Evolutionary conservation across 2,329 filamentous ascomycete species (phyloP), one percentile per base, ranked within the genome.

Genomic region (Fusarium bactridioides): DNA sequence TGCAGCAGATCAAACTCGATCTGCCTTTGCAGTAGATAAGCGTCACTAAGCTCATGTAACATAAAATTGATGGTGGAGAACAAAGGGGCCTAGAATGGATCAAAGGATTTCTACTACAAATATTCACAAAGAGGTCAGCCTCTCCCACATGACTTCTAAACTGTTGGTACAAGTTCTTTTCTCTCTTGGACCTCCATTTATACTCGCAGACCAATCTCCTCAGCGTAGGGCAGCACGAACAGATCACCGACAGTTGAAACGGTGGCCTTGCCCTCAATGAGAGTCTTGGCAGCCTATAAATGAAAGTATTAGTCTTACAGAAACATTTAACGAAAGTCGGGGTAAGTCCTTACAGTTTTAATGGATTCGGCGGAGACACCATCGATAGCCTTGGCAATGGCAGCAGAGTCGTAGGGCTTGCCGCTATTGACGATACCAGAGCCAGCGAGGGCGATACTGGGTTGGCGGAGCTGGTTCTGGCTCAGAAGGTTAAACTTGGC

Each of bases 401-500:
- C 91, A 77, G 92, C 90, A 77, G 97, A 90, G 84, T 98, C 92
- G 85, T 94, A 94, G 67, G 94, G 86, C 88, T 95, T 93, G 83
- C 91, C 91, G 76, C 90, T 91, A 80, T 93, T 91, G 78, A 98
- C 87, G 69, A 98, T 89, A 74, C 93, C 93, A 78, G 93, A 91
- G 72, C 96, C 96, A 73, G 94, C 95, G 71, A 93, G 88, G 79
- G 97, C 91, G 67, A 98, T 86, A 76, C 93, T 94, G 64, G 91
- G 88, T 76, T 91, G 89, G 72, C 93, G 90, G 78, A 91, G 90
- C 85, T 98, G 93, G 75, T 91, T 93, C 74, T 91, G 89, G 79
- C 97, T 93, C 61, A 98, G 88, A 74, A 94, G 92, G 81, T 93
- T 91, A 85, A 97, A 99, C 85, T 97, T 98, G 80, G 96, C 96